Evolutionary conservation across 768 basidiomycete genomes (phyloP), one percentile per base, ranked within the genome.

Genomic region (Mycena galericulata): DNA sequence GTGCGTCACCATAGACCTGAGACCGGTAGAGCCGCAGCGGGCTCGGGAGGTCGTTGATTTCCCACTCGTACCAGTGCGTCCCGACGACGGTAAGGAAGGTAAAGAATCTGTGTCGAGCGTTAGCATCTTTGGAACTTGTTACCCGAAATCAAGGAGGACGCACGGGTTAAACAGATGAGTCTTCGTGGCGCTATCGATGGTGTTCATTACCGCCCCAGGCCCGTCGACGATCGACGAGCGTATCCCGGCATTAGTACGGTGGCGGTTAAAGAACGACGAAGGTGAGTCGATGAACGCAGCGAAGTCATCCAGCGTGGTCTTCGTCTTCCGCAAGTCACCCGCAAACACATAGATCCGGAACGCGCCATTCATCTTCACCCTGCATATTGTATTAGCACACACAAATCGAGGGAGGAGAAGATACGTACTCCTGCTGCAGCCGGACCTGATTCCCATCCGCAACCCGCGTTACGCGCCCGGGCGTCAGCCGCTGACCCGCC

Each of bases 331-430:
- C 57, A 72, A 49, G 22, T 72, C 67, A 2, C 70, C 70, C 15
- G 63, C 67, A 29, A 72, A 72, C 2, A 72, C 46, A n/a, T 72
- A 67, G 40, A 72, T 72, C 40, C 70, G 67, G 70, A 72, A 72
- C 18, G 70, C 70, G 40, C 70, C 70, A 61, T 72, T 72, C 70
- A 72, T 72, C 59, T 72, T 72, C 47, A 72, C 67, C 57, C 70
- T 72, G 24, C 41, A 12, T 3, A 17, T 10, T 5, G n/a, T 46
- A 29, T 71, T 51, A 67, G 62, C 6, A 45, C 1, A 3, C 11
- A 8, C 4, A 5, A 36, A 6, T 12, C 12, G n/a, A 4, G 8
- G 29, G 43, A 18, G 29, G 27, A 58, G 3, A 29, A 4, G 17
- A 12, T 2, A 68, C 70, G 22, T 54, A 72, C 70, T 72, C 70